Evolutionary conservation across 306 rosid genomes (phyloP).

Genomic region (Fragaria ananassa): DNA sequence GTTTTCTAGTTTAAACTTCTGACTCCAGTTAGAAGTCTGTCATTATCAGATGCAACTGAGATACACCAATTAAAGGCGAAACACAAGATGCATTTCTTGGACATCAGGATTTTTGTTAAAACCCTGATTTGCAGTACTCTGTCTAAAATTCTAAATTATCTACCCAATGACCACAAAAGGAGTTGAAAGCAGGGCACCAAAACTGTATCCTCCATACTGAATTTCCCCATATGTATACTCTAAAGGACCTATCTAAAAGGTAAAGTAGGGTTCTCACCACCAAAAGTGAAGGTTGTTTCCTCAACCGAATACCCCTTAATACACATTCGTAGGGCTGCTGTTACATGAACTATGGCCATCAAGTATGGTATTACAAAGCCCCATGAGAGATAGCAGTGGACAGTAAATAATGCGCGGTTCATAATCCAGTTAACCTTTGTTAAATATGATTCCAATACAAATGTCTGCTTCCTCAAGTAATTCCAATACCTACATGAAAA

Average conservation of each 20-base stretch:
- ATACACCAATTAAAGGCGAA: not conserved
- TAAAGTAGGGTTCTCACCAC: constrained; percentile 68
- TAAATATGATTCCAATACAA: constrained; percentile 89
- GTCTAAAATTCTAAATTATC: not conserved
- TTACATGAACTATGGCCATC: constrained; percentile 70
- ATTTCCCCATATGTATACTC: constrained; percentile 12
- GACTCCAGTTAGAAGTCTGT: not conserved
- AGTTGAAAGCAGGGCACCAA: not conserved
- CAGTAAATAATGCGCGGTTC: constrained; percentile 85
- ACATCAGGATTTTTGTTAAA: not conserved
- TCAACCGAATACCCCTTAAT: constrained; percentile 55
- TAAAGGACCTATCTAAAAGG: constrained; percentile 38
- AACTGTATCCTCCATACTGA: constrained; percentile 19
- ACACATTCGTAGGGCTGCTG: constrained; percentile 56
- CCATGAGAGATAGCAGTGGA: constrained; percentile 93
- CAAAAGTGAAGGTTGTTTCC: constrained; percentile 46
- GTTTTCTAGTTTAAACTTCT: constrained; percentile 10
- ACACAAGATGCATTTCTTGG: not conserved
- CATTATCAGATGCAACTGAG: not conserved
- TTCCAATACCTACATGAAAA: constrained; percentile 82
- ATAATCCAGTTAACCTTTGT: constrained; percentile 73
- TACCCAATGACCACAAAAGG: not conserved
- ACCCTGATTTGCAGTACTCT: not conserved
- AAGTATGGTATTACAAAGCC: constrained; percentile 79
- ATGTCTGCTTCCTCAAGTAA: constrained; percentile 97